Evolutionary conservation across 2,329 filamentous ascomycete species (phyloP).

Genomic region (Pseudogymnoascus sp.): DNA sequence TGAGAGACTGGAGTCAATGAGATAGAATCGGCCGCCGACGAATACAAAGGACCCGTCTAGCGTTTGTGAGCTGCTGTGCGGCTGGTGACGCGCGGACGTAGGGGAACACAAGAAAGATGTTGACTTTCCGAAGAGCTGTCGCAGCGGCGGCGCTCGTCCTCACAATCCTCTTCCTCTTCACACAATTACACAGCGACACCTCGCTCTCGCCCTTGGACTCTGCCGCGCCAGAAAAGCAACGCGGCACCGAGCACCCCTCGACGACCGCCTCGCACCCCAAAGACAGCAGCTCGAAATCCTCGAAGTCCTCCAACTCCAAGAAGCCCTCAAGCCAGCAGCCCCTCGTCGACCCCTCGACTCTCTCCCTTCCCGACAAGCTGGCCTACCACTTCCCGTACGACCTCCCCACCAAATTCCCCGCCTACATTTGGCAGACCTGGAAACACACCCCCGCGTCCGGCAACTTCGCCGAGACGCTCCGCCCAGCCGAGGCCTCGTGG

Average conservation of each 20-base stretch:
- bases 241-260: conserved; percentile 27
- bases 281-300: conserved; percentile 10
- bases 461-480: conserved; percentile 65
- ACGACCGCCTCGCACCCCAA: conserved; percentile 13
- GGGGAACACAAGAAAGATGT: conserved; percentile 51
- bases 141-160: conserved; percentile 62
- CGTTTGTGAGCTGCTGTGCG: not conserved
- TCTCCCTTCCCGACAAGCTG: conserved; percentile 65
- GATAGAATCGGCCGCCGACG: not conserved
- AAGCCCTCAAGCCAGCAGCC: conserved; percentile 42
- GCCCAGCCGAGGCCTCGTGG: conserved; percentile 84
- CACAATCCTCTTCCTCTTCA: conserved; percentile 61
- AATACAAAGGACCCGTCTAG: not conserved
- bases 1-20: not conserved
- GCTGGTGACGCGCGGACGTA: not conserved
- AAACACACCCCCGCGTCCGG: conserved; percentile 72
- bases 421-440: conserved; percentile 99
- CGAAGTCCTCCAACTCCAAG: conserved; percentile 34
- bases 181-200: conserved; percentile 44
- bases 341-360: conserved; percentile 11
- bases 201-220: not conserved
- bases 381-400: conserved; percentile 94
- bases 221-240: conserved; percentile 12
- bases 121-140: conserved; percentile 69
- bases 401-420: conserved; percentile 78